Conservation (phyloP, 2,329 filamentous ascomycete genomes). For the Nigrograna mackinnonii region DNA sequence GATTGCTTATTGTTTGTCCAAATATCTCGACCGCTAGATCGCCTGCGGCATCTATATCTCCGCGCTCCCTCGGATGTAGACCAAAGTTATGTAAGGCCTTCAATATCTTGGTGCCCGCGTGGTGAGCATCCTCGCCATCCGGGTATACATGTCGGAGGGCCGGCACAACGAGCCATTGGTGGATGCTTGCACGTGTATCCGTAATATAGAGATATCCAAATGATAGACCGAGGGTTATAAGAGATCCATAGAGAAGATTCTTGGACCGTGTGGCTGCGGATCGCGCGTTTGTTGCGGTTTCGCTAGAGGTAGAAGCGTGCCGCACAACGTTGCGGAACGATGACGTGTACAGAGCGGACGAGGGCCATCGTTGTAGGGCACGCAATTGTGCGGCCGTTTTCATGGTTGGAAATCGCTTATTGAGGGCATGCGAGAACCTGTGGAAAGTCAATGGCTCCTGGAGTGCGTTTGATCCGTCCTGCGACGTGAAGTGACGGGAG, state of each 20-base stretch:
- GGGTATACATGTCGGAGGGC: constrained; percentile 67
- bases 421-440: constrained; percentile 20
- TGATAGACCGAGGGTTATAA: constrained; percentile 52
- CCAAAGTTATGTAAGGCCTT: constrained; percentile 74
- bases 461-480: neutral
- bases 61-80: constrained; percentile 81
- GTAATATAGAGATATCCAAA: constrained; percentile 56
- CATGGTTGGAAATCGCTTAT: too few relatives aligned
- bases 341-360: constrained; percentile 17
- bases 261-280: constrained; percentile 50
- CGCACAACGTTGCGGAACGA: constrained; percentile 21
- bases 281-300: constrained; percentile 34
- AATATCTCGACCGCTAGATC: constrained; percentile 70
- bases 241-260: constrained; percentile 58
- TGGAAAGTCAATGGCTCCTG: constrained; percentile 19
- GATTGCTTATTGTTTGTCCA: constrained; percentile 76
- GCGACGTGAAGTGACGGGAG: too few relatives aligned
- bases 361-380: constrained; percentile 28
- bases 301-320: constrained; percentile 25
- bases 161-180: constrained; percentile 60
- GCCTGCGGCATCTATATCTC: constrained; percentile 57
- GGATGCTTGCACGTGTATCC: constrained; percentile 57
- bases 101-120: constrained; percentile 72
- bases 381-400: constrained; percentile 29
- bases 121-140: constrained; percentile 91